Evolutionary conservation across 1,284 basidiomycete genomes (phyloP).

Genomic region (Naganishia cerealis): DNA sequence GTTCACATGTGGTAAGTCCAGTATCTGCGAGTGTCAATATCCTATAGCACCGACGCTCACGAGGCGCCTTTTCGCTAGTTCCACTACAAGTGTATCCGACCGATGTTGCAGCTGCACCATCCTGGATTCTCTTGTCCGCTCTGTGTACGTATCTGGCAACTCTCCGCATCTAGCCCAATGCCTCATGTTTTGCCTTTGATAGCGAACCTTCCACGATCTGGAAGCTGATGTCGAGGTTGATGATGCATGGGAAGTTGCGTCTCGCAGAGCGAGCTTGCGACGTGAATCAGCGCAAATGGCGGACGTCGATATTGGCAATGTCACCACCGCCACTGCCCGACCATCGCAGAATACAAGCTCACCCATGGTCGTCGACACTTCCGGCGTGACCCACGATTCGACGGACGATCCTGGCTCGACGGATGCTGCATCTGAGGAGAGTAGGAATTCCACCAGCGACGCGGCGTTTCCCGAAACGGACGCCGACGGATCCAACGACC

Average conservation of each 20-base stretch:
- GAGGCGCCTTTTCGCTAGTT: conserved; percentile 55
- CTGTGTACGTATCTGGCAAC: conserved; percentile 59
- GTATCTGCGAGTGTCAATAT: no score
- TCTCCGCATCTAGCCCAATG: conserved; percentile 26
- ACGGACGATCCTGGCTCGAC: background rate
- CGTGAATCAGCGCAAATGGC: conserved; percentile 36
- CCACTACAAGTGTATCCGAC: conserved; percentile 97
- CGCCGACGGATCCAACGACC: conserved; percentile 33
- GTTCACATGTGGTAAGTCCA: conserved; percentile 70
- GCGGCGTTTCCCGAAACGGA: conserved; percentile 34
- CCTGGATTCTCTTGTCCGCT: conserved; percentile 94
- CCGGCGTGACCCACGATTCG: background rate
- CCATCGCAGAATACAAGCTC: conserved; percentile 20
- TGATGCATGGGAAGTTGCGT: conserved; percentile 54
- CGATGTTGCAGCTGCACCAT: conserved; percentile 79
- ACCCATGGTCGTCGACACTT: conserved; percentile 31
- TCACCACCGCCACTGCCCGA: conserved; percentile 17
- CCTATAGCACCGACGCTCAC: background rate
- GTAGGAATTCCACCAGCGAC: conserved; percentile 13
- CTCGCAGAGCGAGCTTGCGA: conserved; percentile 42
- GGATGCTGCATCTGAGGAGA: background rate
- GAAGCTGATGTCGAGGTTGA: conserved; percentile 92
- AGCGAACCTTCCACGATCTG: conserved; percentile 83
- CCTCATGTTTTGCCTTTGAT: background rate
- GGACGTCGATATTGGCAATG: conserved; percentile 31